Evolutionary conservation across 306 rosid genomes (phyloP), one percentile per base, ranked within the genome.

Genomic region (Betula pendula): DNA sequence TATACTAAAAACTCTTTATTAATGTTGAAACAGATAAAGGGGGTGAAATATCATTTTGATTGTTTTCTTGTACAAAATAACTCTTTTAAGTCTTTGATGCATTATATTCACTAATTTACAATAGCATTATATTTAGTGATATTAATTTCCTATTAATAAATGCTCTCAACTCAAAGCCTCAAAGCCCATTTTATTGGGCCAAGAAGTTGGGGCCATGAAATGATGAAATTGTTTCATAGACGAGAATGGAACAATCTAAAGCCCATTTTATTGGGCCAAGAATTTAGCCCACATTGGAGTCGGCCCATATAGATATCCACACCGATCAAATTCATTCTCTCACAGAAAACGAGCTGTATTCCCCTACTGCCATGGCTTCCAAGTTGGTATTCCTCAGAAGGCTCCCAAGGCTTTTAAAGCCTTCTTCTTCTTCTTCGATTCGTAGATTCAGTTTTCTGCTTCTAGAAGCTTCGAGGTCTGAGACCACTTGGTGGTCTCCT

Each of bases 341-440:
- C 48, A 1, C 24, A 0, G 29, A 35, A 66, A 66, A 35, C 15
- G 27, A 19, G 33, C 72, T 69, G 68, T 17, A 43, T 2, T 35
- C 29, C 29, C 72, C 75, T 11, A 58, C 77, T 40, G 59, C 75
- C 14, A 88, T 92, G 97, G 89, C 89, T 63, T 76, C 92, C 62
- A 92, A 79, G 77, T 49, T 83, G 74, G 77, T 86, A 24, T 72
- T 81, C 33, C 82, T 75, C 72, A 75, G 87, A 75, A 83, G 83
- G 79, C 77, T 94, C 29, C 58, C 84, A 59, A 84, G 85, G 84
- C 77, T 84, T 68, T 76, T 82, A 48, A 85, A 71, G 47, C 65
- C 55, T 79, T 86, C 11, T 42, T 77, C 22, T 17, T 44, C 20
- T 56, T 81, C 80, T 24, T 72, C 81, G 24, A 72, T 44, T 63